Base-by-base conservation (phyloP, 768 basidiomycete genomes). In the Chalciporus piperatus region DNA sequence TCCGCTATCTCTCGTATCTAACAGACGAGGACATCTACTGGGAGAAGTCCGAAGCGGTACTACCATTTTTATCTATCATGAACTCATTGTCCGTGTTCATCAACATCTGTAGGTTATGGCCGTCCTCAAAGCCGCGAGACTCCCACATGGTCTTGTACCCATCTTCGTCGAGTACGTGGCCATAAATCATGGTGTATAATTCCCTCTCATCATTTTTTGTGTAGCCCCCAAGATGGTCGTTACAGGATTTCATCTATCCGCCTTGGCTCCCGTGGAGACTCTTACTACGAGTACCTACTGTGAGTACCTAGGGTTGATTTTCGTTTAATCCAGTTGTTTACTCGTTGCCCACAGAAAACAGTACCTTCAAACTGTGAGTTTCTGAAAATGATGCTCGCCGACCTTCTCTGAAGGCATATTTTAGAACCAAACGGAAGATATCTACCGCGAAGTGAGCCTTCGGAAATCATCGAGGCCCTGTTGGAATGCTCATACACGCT, bases 251-350 rank as follows among this genome's bases (percentile, higher is more conserved):
- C 88, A 12, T 80, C 87, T 16, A 89, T 98, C 55, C 84, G 94
- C 12, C 79, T 98, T 19, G 95, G 95, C 23, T 93, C 93, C 30
- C 79, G 93, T 39, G 95, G 87, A 27, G 95, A 98, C 67, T 93
- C 91, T 3, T 98, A 85, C 71, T 98, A 97, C 64, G 95, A 96
- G 67, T 93, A 95, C 63, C 70, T 93, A 14, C 63, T 94, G 87
- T 89, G 55, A 72, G 81, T 68, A 10, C 33, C 30, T 20, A 44
- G 19, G 16, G 10, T 42, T 22, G 13, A 46, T 44, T 39, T 14
- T 27, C 46, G 16, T 8, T 22, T 17, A 23, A 7, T 17, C 19
- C 40, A 19, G 23, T 49, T 4, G 27, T 40, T 64, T 20, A 59
- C 45, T 7, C 46, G 39, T 50, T 11, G 0, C 40, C 22, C 17